Evolutionary conservation across 257 asterid species (phyloP).

Genomic region (Solanum phureja): DNA sequence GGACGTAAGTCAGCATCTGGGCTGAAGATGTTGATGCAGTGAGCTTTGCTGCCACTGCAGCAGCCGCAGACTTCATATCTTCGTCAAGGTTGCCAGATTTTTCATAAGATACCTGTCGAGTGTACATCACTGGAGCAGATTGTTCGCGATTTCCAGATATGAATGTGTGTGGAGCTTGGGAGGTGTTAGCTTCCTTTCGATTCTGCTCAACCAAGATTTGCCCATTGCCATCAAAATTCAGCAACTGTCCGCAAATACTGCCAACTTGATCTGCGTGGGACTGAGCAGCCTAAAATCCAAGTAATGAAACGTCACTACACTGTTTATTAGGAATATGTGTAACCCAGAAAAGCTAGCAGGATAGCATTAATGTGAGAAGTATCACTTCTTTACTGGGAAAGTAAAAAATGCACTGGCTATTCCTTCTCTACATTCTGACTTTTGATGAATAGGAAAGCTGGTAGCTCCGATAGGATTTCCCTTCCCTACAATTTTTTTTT

Average conservation of each 20-base stretch:
- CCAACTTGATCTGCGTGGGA: conserved; percentile 44
- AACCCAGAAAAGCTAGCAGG: neutral
- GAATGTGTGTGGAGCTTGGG: conserved; percentile 23
- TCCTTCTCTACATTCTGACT: neutral
- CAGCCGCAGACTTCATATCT: conserved; percentile 69
- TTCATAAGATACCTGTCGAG: conserved; percentile 41
- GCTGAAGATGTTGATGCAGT: conserved; percentile 86
- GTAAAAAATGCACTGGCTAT: neutral
- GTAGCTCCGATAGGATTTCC: neutral
- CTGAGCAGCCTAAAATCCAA: conserved; percentile 58
- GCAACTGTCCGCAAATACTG: conserved; percentile 28
- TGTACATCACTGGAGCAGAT: conserved; percentile 47
- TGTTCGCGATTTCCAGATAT: conserved; percentile 30
- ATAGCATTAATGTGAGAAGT: neutral
- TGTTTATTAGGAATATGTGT: neutral
- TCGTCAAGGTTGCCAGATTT: conserved; percentile 32
- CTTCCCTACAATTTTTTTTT: neutral
- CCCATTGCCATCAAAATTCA: conserved; percentile 14
- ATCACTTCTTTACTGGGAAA: neutral
- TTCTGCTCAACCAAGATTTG: conserved; percentile 22
- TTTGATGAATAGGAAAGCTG: neutral
- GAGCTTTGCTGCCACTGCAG: conserved; percentile 81
- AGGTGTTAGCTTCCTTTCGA: conserved; percentile 13
- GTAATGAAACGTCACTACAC: neutral
- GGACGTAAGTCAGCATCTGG: conserved; percentile 67